Evolutionary conservation across 1,284 basidiomycete species (phyloP).

Genomic region (Rhodotorula sp.): DNA sequence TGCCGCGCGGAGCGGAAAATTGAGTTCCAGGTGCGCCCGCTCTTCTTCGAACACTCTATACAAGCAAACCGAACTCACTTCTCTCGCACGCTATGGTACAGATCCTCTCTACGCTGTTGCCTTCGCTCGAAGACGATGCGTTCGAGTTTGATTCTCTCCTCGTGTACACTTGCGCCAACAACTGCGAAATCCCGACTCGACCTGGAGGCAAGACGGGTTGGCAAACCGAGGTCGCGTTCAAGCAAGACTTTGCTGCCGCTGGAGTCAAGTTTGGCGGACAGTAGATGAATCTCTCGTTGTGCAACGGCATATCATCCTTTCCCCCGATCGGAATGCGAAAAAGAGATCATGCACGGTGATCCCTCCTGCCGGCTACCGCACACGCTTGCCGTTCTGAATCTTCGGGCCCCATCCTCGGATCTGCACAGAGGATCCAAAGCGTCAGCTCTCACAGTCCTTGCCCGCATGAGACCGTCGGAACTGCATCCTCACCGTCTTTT

Average conservation of each 20-base stretch:
- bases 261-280: slow-evolving; percentile 31
- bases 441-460: background rate
- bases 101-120: slow-evolving; percentile 36
- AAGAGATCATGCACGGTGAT: background rate
- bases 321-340: no score
- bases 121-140: slow-evolving; percentile 26
- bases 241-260: slow-evolving; percentile 30
- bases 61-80: no score
- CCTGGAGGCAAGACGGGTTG: slow-evolving; percentile 23
- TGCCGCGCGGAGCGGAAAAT: slow-evolving; percentile 31
- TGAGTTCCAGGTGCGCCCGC: slow-evolving; percentile 36
- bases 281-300: background rate
- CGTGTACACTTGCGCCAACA: slow-evolving; percentile 36
- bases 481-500: slow-evolving; percentile 9
- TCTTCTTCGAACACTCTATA: background rate
- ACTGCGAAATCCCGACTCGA: slow-evolving; percentile 30
- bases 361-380: slow-evolving; percentile 18
- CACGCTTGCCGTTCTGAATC: slow-evolving; percentile 30
- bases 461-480: background rate
- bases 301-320: background rate
- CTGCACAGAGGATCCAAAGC: background rate
- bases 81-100: background rate
- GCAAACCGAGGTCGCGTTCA: slow-evolving; percentile 29
- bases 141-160: slow-evolving; percentile 37
- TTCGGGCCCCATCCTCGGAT: slow-evolving; percentile 32